Evolutionary conservation across 352 stramenopile genomes (phyloP), one percentile per base, ranked within the genome.

Genomic region (Pythium grandisporangium): DNA sequence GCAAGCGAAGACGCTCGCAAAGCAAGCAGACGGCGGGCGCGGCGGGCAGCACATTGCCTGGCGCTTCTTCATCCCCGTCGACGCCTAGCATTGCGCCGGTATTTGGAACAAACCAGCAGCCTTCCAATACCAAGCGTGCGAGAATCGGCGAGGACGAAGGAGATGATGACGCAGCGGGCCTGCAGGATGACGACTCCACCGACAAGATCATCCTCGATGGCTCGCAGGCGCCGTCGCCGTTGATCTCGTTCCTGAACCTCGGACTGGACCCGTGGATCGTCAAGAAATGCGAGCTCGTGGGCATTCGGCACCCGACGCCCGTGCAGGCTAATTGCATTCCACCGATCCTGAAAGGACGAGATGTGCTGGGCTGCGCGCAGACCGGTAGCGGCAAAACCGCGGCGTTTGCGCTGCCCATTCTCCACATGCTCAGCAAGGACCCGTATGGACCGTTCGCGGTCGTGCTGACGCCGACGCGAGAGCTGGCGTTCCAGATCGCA

Each of bases 331-430:
- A 91, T 29, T 96, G 83, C 49, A 96, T 98, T 45, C 91, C 93
- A 23, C 67, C 76, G 20, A 87, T 96, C 14, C 65, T 98, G 10
- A 53, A 64, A 5, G 88, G 93, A 3, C 75, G 79, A n/a, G 80
- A 98, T 46, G 85, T 98, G 6, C 68, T 97, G 30, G 93, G 84
- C 30, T 90, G 87, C 29, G 90, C 94, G 13, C 86, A 96, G 54
- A 98, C 93, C 8, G 97, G 97, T 38, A 96, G 70, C 33, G 97
- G 97, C 24, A 99, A 99, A 77, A 99, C 97, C 11, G 96, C 95
- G 16, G 93, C 96, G 13, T 99, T 99, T 63, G 90, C 89, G 21
- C 72, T 99, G 30, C 96, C 96, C 8, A 98, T 99, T 53, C 69
- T 99, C 21, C 90, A 99, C 48, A 55, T 64, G 12, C 71, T 99